phyloP scores from a whole-genome alignment of 148 eudicot species.

The Silene uniflora region DNA sequence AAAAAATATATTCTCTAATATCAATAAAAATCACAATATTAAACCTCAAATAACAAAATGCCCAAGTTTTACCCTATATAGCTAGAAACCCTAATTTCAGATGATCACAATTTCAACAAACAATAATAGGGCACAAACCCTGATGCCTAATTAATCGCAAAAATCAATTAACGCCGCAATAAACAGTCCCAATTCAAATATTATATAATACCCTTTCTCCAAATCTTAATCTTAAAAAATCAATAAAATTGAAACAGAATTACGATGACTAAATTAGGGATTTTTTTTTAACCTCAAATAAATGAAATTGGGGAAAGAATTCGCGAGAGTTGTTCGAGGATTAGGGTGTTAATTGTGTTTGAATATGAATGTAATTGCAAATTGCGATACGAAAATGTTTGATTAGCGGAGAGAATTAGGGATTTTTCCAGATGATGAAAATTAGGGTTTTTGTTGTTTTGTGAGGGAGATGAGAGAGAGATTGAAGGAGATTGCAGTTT shows the following conservation, averaged over 20 bases:
- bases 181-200: background rate
- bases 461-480: background rate
- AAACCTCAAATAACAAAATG: background rate
- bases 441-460: constrained; percentile 30
- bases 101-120: constrained; percentile 16
- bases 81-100: constrained; percentile 22
- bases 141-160: background rate
- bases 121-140: constrained; percentile 6
- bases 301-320: background rate
- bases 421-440: constrained; percentile 2
- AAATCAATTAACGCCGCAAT: background rate
- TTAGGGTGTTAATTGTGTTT: background rate
- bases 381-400: background rate
- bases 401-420: background rate
- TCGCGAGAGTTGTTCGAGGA: background rate
- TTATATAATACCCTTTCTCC: constrained; percentile 1
- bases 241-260: background rate
- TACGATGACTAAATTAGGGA: background rate
- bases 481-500: constrained; percentile 13
- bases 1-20: background rate
- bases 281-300: too few species aligned
- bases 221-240: background rate
- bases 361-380: background rate
- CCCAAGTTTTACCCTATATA: constrained; percentile 5
- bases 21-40: constrained; percentile 7